Conservation (phyloP, 2,329 filamentous ascomycete genomes). For the Ceratocystis colombiana region DNA sequence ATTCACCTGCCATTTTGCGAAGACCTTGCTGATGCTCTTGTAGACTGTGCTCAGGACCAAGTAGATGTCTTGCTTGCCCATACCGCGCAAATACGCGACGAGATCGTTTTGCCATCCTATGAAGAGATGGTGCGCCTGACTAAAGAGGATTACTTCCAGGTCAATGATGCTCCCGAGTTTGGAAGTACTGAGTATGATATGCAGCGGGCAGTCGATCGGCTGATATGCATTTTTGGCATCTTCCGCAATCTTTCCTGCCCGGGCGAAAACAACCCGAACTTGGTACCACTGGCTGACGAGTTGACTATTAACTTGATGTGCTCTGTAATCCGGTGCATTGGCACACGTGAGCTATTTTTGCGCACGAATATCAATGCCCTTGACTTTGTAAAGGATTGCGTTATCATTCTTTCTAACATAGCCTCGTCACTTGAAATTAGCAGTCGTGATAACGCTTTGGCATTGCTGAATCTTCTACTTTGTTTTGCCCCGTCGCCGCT, state of each 20-base stretch:
- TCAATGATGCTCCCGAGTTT: slow-evolving; percentile 64
- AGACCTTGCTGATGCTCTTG: slow-evolving; percentile 74
- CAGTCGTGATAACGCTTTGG: slow-evolving; percentile 75
- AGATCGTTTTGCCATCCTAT: slow-evolving; percentile 71
- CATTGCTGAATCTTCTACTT: slow-evolving; percentile 77
- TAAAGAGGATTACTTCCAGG: slow-evolving; percentile 57
- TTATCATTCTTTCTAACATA: slow-evolving; percentile 83
- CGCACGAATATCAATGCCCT: slow-evolving; percentile 73
- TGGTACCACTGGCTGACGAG: slow-evolving; percentile 61
- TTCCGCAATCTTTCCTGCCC: slow-evolving; percentile 85
- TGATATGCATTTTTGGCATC: slow-evolving; percentile 87
- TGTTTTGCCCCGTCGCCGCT: slow-evolving; percentile 75
- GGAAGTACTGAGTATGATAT: slow-evolving; percentile 71
- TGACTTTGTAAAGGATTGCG: slow-evolving; percentile 94
- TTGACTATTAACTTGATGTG: slow-evolving; percentile 74
- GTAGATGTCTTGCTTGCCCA: slow-evolving; percentile 75
- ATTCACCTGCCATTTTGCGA: slow-evolving; percentile 65
- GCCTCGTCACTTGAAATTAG: slow-evolving; percentile 71
- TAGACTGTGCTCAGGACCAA: slow-evolving; percentile 87
- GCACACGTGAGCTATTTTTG: slow-evolving; percentile 78
- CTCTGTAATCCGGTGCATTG: slow-evolving; percentile 72
- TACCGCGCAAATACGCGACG: slow-evolving; percentile 75
- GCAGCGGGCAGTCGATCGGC: slow-evolving; percentile 72
- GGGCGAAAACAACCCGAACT: slow-evolving; percentile 53
- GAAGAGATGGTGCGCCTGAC: slow-evolving; percentile 79